Evolutionary conservation across 1,139 yeast species (phyloP).

Genomic region (Meyerozyma sp.): DNA sequence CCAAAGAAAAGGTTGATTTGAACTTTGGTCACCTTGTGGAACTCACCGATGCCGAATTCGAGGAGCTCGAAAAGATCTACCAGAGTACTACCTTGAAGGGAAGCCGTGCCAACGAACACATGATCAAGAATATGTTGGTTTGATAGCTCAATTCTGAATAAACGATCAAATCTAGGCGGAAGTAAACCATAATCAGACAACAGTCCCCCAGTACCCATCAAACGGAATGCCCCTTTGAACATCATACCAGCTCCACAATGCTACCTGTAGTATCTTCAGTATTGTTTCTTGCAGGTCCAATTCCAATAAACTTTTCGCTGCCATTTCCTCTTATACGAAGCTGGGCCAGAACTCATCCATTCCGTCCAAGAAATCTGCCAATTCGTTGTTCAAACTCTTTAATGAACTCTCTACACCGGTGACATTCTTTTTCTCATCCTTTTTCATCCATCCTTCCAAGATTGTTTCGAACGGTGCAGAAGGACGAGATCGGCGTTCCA

Average conservation of each 20-base stretch:
- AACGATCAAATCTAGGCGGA: no score
- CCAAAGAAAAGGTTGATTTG: slow-evolving; percentile 51
- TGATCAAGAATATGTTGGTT: no score
- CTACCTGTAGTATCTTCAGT: no score
- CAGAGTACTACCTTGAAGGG: slow-evolving; percentile 4
- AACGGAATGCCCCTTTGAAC: no score
- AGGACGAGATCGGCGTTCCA: not conserved
- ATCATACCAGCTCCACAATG: no score
- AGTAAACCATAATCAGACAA: no score
- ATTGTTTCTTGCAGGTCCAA: no score
- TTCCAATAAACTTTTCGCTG: no score
- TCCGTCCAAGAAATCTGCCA: not conserved
- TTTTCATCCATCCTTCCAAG: not conserved
- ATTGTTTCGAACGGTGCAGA: not conserved
- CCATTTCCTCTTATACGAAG: not conserved
- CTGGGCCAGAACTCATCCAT: not conserved
- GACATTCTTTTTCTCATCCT: not conserved
- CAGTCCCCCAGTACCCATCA: no score
- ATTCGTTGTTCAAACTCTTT: not conserved
- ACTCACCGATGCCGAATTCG: slow-evolving; percentile 50
- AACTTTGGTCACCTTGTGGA: slow-evolving; percentile 43
- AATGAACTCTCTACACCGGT: not conserved
- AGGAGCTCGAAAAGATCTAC: slow-evolving; percentile 41
- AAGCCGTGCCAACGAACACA: no score
- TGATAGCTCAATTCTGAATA: no score